Evolutionary conservation across 2,329 filamentous ascomycete genomes (phyloP), one percentile per base, ranked within the genome.

Genomic region (Dactylella cylindrospora): DNA sequence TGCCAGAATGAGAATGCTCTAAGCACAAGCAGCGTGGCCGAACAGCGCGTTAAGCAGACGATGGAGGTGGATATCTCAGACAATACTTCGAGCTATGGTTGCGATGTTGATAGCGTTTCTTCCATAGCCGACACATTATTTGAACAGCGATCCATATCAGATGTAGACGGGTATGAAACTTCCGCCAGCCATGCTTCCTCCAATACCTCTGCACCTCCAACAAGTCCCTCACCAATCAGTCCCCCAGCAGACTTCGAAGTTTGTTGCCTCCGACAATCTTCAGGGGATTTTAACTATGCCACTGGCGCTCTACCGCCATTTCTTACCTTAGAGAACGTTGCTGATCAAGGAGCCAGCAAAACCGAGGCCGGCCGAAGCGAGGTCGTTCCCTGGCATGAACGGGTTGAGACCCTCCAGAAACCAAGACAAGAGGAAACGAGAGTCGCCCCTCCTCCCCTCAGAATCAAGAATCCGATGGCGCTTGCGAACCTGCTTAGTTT

Each of bases 131-230:
- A 25, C 12, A n/a, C n/a, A n/a, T n/a, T n/a, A n/a, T 54, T 29
- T 17, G 57, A 62, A 26, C 25, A 39, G 17, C 50, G 50, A 10
- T 62, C 57, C 13, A 29, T 31, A 12, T 60, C 54, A 15, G 57
- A 62, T 25, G 36, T 43, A 39, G 57, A 62, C 20, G 57, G 57
- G 22, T 62, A 49, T 38, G 57, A 62, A 20, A 53, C 55, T 41
- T 46, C 41, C 17, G 45, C 31, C 29, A 53, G 49, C 39, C 28
- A 35, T 35, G 43, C 46, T 44, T 62, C 49, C 13, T 62, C 57
- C 13, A 47, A 47, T 32, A 62, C 57, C 20, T 62, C 57, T 32
- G 33, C 32, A 44, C 41, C n/a, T n/a, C n/a, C 57, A 53, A 43
- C 57, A 39, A 62, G 49, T 20, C 57, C 57, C 9, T 43, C n/a